These are phyloP conservation scores for Diaporthe ilicicola DNA, from an alignment of 2,329 filamentous ascomycete species.

Conservation along the genomic window DNA sequence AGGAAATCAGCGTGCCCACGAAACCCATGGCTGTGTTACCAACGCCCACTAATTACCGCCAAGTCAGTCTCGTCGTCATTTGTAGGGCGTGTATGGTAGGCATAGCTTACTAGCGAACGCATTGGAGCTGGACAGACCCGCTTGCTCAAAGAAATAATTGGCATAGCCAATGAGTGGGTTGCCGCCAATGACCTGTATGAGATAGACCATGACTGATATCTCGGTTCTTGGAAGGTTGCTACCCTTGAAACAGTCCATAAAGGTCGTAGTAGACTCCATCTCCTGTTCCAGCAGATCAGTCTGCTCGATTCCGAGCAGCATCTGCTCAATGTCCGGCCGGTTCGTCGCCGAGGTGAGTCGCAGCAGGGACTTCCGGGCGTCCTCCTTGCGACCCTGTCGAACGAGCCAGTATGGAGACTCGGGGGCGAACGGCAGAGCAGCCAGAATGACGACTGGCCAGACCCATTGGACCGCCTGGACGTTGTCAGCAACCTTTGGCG, in stretches of 20 bases:
- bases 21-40: conserved; percentile 60
- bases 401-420: conserved; percentile 56
- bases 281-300: conserved; percentile 59
- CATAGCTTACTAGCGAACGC: conserved; percentile 46
- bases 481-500: background rate
- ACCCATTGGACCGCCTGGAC: conserved; percentile 47
- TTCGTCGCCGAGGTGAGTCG: conserved; percentile 39
- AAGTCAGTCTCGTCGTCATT: background rate
- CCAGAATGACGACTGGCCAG: conserved; percentile 49
- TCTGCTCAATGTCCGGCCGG: conserved; percentile 54
- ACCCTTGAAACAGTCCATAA: conserved; percentile 61
- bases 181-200: conserved; percentile 58
- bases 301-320: conserved; percentile 62
- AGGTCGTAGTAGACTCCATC: conserved; percentile 52
- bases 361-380: conserved; percentile 45
- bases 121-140: conserved; percentile 54
- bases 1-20: conserved; percentile 59
- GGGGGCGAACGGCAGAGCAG: conserved; percentile 45
- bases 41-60: conserved; percentile 45
- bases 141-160: conserved; percentile 56
- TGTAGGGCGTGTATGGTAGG: accelerated
- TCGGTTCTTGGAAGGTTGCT: conserved; percentile 61
- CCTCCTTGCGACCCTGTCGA: conserved; percentile 43
- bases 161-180: conserved; percentile 60
- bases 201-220: conserved; percentile 58